Percentiles rank a stretch among this genome's conserved stretches.
Evolutionary conservation across 1,284 basidiomycete genomes (phyloP).

Genomic region (Mycena citricolor): DNA sequence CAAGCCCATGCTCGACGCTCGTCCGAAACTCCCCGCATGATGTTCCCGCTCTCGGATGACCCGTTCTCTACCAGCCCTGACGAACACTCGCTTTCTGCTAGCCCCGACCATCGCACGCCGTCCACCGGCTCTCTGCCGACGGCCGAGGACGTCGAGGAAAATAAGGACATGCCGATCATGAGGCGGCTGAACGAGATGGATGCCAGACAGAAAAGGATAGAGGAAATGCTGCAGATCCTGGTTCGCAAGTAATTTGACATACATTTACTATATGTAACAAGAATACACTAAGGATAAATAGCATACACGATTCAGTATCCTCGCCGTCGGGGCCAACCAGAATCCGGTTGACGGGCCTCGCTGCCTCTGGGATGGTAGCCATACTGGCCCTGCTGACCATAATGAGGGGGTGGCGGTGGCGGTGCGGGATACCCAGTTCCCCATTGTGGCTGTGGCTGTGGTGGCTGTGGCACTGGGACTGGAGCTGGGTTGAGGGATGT

Average conservation of each 20-base stretch:
- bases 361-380: too few relatives aligned
- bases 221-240: slow-evolving; percentile 49
- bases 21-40: slow-evolving; percentile 10
- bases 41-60: slow-evolving; percentile 17
- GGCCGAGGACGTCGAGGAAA: slow-evolving; percentile 41
- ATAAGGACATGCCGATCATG: slow-evolving; percentile 27
- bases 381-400: too few relatives aligned
- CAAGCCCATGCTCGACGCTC: slow-evolving; percentile 10
- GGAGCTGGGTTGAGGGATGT: slow-evolving; percentile 8
- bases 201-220: slow-evolving; percentile 61
- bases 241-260: slow-evolving; percentile 11
- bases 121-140: slow-evolving; percentile 25
- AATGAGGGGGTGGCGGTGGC: too few relatives aligned
- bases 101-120: slow-evolving; percentile 30
- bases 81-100: too few relatives aligned
- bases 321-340: too few relatives aligned
- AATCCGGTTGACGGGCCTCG: too few relatives aligned
- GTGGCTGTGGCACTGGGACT: slow-evolving; percentile 2
- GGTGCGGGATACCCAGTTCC: slow-evolving; percentile 15
- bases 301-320: too few relatives aligned
- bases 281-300: too few relatives aligned
- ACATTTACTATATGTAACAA: too few relatives aligned
- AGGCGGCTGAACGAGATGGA: slow-evolving; percentile 59
- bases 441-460: slow-evolving; percentile 1
- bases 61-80: too few relatives aligned